Percentiles rank a stretch among this genome's conserved stretches.
Evolutionary conservation across 2,329 filamentous ascomycete genomes (phyloP).

Genomic region (Thielaviopsis populi): DNA sequence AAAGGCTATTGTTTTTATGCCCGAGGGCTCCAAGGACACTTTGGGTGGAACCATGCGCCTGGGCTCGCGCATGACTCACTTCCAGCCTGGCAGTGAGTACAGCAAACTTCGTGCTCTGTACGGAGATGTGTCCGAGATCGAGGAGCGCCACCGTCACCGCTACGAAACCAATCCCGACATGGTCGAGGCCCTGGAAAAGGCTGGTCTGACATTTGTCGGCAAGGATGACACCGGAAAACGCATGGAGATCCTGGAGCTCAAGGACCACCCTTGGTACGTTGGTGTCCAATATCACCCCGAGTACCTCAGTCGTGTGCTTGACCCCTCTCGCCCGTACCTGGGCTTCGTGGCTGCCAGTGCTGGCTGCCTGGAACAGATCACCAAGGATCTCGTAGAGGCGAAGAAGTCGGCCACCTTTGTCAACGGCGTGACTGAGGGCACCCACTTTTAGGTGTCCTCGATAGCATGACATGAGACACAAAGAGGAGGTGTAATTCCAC

Average conservation of each 20-base stretch:
- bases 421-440: conserved; percentile 13
- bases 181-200: conserved; percentile 50
- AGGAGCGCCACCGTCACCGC: conserved; percentile 72
- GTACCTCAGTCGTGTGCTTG: conserved; percentile 60
- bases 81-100: conserved; percentile 65
- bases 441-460: conserved; percentile 11
- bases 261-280: conserved; percentile 72
- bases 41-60: conserved; percentile 80
- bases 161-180: conserved; percentile 82
- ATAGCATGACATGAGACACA: not conserved
- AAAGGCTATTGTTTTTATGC: conserved; percentile 79
- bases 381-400: conserved; percentile 21
- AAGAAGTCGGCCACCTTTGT: conserved; percentile 10
- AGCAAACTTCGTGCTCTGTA: conserved; percentile 64
- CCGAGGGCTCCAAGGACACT: conserved; percentile 42
- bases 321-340: conserved; percentile 56
- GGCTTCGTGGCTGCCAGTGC: conserved; percentile 71
- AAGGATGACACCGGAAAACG: conserved; percentile 65
- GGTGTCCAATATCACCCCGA: conserved; percentile 81
- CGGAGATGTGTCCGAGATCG: conserved; percentile 38
- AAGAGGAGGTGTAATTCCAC: not conserved
- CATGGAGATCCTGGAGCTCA: conserved; percentile 72
- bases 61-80: conserved; percentile 57
- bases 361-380: conserved; percentile 42
- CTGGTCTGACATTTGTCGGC: conserved; percentile 60